Conservation (phyloP, 768 basidiomycete genomes). For the Tephrocybe rancida region DNA sequence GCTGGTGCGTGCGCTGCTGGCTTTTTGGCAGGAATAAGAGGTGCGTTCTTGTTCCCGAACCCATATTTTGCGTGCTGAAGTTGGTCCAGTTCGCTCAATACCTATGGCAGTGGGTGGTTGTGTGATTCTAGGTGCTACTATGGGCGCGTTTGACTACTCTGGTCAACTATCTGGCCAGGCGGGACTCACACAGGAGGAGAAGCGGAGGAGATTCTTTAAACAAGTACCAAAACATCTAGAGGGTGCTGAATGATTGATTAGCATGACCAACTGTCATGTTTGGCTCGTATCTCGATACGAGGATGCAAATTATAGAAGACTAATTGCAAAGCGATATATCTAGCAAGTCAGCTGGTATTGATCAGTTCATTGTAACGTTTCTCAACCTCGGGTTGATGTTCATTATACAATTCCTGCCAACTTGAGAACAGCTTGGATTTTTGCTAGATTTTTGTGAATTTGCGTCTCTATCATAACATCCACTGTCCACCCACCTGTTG, state of each 20-base stretch:
- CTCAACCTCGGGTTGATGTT: constrained; percentile 42
- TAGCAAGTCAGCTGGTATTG: constrained; percentile 6
- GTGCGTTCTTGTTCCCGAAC: constrained; percentile 39
- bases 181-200: constrained; percentile 59
- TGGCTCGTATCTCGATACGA: neutral
- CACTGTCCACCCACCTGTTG: constrained; percentile 48
- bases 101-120: constrained; percentile 83
- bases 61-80: neutral
- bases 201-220: constrained; percentile 84
- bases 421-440: constrained; percentile 40
- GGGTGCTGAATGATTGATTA: constrained; percentile 28
- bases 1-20: constrained; percentile 92
- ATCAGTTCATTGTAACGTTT: constrained; percentile 37
- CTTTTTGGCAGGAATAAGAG: constrained; percentile 84
- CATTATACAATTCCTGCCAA: constrained; percentile 57
- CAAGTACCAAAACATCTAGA: constrained; percentile 48
- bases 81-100: constrained; percentile 70
- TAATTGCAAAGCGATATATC: neutral
- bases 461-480: too few species aligned
- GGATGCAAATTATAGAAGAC: neutral
- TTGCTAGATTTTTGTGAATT: constrained; percentile 27
- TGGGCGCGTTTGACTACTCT: constrained; percentile 82
- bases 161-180: constrained; percentile 60
- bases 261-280: constrained; percentile 4
- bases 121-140: constrained; percentile 72